A percentile compares a stretch with the other conserved stretches of the same genome.
These are phyloP conservation scores for Phytophthora tentaculata DNA, from an alignment of 352 stramenopile genomes.

Conservation along the genomic window DNA sequence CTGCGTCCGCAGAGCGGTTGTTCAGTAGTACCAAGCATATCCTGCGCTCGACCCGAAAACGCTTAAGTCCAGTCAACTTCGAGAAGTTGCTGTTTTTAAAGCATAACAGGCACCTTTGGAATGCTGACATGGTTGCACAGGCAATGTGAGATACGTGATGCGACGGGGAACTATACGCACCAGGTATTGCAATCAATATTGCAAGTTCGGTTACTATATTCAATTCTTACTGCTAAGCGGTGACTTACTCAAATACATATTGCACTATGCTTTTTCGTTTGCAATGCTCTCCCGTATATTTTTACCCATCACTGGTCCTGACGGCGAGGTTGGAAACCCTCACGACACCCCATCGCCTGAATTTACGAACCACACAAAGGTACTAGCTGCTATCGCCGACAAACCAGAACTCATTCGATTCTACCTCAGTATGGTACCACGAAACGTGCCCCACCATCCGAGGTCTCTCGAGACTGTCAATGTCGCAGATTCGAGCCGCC, in stretches of 20 bases:
- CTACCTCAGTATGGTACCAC: too few species aligned
- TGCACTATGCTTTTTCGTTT: neutral
- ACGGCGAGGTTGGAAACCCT: too few species aligned
- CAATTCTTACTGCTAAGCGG: neutral
- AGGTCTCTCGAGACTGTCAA: too few species aligned
- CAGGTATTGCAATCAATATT: neutral
- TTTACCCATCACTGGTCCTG: neutral
- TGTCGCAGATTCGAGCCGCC: too few species aligned
- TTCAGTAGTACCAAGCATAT: neutral
- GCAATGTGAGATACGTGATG: neutral
- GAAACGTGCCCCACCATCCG: too few species aligned
- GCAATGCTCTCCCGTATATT: neutral
- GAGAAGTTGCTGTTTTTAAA: neutral
- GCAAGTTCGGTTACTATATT: neutral
- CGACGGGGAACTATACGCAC: neutral
- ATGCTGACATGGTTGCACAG: neutral
- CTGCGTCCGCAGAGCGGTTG: neutral
- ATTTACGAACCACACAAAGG: too few species aligned
- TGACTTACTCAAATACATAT: neutral
- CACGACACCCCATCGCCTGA: too few species aligned
- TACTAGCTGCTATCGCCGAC: too few species aligned
- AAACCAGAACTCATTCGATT: too few species aligned
- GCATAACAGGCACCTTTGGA: constrained; percentile 1
- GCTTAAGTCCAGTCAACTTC: neutral
- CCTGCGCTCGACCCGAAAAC: neutral